These are phyloP conservation scores for Actinidia chinensis DNA, from an alignment of 179 eudicot species.

Conservation along the genomic window DNA sequence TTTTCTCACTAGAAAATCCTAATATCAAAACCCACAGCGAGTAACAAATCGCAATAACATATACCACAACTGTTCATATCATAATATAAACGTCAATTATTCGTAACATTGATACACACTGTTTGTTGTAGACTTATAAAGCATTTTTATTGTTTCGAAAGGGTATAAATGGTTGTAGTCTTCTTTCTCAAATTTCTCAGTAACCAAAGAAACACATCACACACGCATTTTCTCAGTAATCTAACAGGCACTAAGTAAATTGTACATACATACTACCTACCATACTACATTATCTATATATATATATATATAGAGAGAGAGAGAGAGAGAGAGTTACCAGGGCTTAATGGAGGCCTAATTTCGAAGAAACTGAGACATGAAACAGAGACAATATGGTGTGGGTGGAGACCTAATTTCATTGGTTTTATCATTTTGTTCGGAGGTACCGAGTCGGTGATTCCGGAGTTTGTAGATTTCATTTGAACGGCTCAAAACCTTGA, in stretches of 20 bases:
- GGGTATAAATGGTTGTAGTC: not conserved
- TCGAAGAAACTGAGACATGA: not conserved
- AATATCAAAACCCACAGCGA: no score
- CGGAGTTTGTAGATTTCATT: not conserved
- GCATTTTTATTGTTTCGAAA: not conserved
- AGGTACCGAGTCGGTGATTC: not conserved
- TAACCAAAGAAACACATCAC: not conserved
- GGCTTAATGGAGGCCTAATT: not conserved
- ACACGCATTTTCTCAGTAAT: not conserved
- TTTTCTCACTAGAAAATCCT: no score
- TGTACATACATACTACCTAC: not conserved
- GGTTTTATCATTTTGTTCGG: not conserved
- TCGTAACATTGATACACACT: no score
- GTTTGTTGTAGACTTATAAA: not conserved
- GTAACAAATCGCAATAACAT: no score
- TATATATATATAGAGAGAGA: not conserved
- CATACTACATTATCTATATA: no score
- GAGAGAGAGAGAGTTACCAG: not conserved
- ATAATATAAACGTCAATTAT: no score
- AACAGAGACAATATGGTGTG: slow-evolving; percentile 4
- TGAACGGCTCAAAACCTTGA: not conserved
- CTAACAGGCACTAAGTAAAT: not conserved
- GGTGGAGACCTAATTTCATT: no score
- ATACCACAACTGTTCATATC: no score
- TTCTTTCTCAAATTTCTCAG: not conserved